Base-by-base conservation (phyloP, 148 eudicot species). In the Spergularia bocconei region DNA sequence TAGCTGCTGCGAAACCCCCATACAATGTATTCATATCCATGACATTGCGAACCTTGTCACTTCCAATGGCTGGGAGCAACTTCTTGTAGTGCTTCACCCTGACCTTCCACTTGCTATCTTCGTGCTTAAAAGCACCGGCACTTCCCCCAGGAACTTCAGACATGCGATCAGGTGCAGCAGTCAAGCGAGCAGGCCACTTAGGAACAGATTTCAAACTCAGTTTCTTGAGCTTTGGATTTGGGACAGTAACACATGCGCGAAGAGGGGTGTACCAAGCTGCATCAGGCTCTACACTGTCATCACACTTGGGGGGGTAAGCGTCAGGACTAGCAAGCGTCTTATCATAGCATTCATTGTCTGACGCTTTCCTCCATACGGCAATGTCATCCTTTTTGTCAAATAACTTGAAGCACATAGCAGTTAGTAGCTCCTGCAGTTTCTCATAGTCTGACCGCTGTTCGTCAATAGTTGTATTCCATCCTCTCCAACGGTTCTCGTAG, bases 181-280 rank as follows among this genome's bases (percentile, higher is more conserved):
- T 77, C 81, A 95, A 70, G 39, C 98, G 76, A 71, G 79, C 36
- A 0, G 98, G 98, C 98, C 98, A 95, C 78, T 92, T 95, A 14
- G 91, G 78, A 12, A 92, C 59, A 9, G 91, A 78, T 13, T 77
- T 66, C 44, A 95, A 74, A 11, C 73, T 78, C 51, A 87, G n/a
- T 75, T 82, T 92, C 85, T 83, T 85, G 74, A 75, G 79, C 69
- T 86, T 85, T 3, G 84, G 84, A 84, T 79, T 78, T 16, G 97
- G 94, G 55, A 79, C 83, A 4, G 91, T 92, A 23, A 89, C 88
- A 76, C 98, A 95, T 23, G 98, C 84, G 55, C 97, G 78, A 44
- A 95, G 87, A 21, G 98, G 98, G 77, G 94, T 90, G 90, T 95
- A 95, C 98, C 98, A 95, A 7, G 93, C 97, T 16, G 97, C 77